A percentile compares a stretch with the other conserved stretches of the same genome.
These are phyloP conservation scores for Phytophthora fragariaefolia DNA, from an alignment of 352 stramenopile species.

Conservation along the genomic window DNA sequence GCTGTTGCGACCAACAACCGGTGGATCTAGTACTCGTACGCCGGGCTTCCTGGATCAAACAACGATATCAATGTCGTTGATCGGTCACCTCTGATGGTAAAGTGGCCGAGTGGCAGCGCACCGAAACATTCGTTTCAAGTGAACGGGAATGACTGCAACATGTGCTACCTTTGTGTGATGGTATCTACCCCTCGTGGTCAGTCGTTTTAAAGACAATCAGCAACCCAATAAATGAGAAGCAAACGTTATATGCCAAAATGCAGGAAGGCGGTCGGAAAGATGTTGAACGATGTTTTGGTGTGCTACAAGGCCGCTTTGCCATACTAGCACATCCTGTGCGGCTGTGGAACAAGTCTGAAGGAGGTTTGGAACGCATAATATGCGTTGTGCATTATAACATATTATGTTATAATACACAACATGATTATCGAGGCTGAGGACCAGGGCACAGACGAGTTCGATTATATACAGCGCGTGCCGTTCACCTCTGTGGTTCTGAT, in stretches of 20 bases:
- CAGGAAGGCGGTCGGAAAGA: conserved; percentile 38
- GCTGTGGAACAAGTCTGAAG: too few relatives aligned
- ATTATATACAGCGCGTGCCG: too few relatives aligned
- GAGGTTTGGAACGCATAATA: too few relatives aligned
- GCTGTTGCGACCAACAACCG: conserved; percentile 28
- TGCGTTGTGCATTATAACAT: too few relatives aligned
- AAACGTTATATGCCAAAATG: conserved; percentile 14
- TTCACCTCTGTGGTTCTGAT: too few relatives aligned
- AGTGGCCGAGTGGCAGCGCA: conserved; percentile 18
- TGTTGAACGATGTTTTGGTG: conserved; percentile 25
- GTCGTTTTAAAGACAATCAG: conserved; percentile 36
- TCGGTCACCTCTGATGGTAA: conserved; percentile 27
- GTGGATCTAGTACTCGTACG: conserved; percentile 38
- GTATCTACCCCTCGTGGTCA: conserved; percentile 32
- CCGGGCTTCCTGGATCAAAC: conserved; percentile 29
- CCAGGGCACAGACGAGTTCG: too few relatives aligned
- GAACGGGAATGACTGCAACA: conserved; percentile 17
- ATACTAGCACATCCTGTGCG: too few relatives aligned
- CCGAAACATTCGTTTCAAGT: conserved; percentile 5
- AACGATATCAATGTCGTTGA: conserved; percentile 45
- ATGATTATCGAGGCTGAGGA: too few relatives aligned
- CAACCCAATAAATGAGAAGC: not conserved
- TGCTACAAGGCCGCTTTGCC: too few relatives aligned
- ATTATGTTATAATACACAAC: too few relatives aligned
- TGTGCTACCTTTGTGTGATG: conserved; percentile 35